phyloP scores from a whole-genome alignment of 176 grass and related monocot species.

The Avena atlantica region DNA sequence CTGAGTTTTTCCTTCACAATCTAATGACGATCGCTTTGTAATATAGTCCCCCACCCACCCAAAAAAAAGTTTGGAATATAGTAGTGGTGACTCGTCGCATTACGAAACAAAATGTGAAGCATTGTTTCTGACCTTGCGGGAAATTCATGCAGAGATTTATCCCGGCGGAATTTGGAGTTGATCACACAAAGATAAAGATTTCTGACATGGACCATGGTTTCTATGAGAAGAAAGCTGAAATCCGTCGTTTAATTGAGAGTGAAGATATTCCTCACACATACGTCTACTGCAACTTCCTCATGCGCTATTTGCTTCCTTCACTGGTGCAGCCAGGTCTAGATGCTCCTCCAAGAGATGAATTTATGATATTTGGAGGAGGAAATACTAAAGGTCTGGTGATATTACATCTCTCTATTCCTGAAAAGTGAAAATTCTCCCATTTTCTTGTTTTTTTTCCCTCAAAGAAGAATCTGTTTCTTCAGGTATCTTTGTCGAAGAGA shows the following conservation, averaged over 20 bases:
- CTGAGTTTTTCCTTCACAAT: not conserved
- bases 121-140: conserved; percentile 17
- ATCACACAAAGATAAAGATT: conserved; percentile 83
- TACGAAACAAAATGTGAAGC: not conserved
- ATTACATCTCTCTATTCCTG: not conserved
- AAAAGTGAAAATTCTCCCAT: conserved; percentile 1
- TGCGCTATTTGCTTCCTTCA: conserved; percentile 86
- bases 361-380: conserved; percentile 84
- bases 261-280: conserved; percentile 89
- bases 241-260: conserved; percentile 69
- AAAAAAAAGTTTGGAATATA: not conserved
- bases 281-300: conserved; percentile 87
- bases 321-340: conserved; percentile 80
- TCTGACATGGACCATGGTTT: conserved; percentile 74
- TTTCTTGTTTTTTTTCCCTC: conserved; percentile 17
- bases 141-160: conserved; percentile 77
- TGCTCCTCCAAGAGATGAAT: conserved; percentile 81
- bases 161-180: conserved; percentile 85
- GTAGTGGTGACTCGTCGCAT: not conserved
- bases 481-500: conserved; percentile 81
- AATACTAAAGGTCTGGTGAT: conserved; percentile 68
- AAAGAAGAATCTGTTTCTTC: conserved; percentile 38
- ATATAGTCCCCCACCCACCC: too few species aligned
- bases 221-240: conserved; percentile 78
- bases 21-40: not conserved